These are phyloP conservation scores for Fomitopsis palustris DNA, from an alignment of 1,284 basidiomycete genomes.

Conservation along the genomic window DNA sequence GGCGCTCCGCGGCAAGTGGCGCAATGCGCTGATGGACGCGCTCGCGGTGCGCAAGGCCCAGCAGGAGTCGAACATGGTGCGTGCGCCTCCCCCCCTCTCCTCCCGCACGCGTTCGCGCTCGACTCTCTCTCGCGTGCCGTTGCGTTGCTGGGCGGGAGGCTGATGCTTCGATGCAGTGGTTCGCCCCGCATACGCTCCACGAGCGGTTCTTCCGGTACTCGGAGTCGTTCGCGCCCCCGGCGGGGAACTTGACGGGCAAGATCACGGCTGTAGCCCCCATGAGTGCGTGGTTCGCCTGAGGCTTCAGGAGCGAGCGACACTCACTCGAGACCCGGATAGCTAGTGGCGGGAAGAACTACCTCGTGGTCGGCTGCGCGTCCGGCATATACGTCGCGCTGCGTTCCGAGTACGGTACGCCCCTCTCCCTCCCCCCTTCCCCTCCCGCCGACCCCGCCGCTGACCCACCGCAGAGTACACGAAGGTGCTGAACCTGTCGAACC, in stretches of 20 bases:
- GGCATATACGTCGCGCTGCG: conserved; percentile 64
- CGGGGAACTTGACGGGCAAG: conserved; percentile 48
- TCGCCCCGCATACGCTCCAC: conserved; percentile 53
- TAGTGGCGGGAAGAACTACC: conserved; percentile 45
- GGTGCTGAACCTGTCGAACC: conserved; percentile 46
- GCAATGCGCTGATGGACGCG: conserved; percentile 54
- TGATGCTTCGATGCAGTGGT: conserved; percentile 45
- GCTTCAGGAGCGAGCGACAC: neutral
- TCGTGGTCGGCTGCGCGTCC: conserved; percentile 57
- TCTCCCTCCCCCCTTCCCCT: neutral
- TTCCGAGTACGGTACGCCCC: conserved; percentile 43
- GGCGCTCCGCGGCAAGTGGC: conserved; percentile 55
- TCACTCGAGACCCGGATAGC: conserved; percentile 29
- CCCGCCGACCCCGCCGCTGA: neutral
- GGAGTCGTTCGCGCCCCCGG: conserved; percentile 26
- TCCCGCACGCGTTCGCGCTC: too few species aligned
- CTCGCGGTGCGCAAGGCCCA: conserved; percentile 56
- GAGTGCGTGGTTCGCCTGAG: conserved; percentile 38
- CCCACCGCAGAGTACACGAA: conserved; percentile 46
- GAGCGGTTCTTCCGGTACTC: conserved; percentile 59
- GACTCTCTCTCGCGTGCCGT: too few species aligned
- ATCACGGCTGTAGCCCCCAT: conserved; percentile 59
- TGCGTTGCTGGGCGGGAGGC: neutral
- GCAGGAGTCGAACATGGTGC: conserved; percentile 70
- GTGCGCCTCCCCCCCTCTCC: too few species aligned